Evolutionary conservation across 73 alveolate genomes (phyloP).

Genomic region (Breviolum minutum): DNA sequence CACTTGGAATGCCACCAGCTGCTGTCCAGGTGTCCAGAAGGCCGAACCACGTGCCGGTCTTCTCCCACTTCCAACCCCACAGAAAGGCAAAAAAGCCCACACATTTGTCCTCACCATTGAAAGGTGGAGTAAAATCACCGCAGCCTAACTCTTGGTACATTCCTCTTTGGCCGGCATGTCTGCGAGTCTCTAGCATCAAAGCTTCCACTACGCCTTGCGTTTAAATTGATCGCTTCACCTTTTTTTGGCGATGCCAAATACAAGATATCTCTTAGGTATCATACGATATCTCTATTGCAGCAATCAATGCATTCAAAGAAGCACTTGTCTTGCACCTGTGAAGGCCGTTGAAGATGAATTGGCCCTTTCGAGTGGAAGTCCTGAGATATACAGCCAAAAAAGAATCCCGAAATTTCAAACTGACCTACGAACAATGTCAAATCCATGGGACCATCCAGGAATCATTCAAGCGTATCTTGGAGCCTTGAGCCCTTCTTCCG

Average conservation of each 20-base stretch:
- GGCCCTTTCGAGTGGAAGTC: slow-evolving; percentile 67
- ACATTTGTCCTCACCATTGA: slow-evolving; percentile 18
- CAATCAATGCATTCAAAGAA: not conserved
- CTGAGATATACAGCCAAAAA: not conserved
- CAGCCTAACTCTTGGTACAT: not conserved
- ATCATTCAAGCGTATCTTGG: not conserved
- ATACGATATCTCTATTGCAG: not conserved
- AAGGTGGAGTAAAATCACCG: not conserved
- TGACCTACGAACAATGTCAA: not conserved
- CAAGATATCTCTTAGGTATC: not conserved
- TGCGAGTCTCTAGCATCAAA: not conserved
- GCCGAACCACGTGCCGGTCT: slow-evolving; percentile 91
- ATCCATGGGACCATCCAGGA: not conserved
- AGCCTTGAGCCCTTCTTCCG: not conserved
- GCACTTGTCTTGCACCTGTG: slow-evolving; percentile 42
- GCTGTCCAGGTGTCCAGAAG: slow-evolving; percentile 45
- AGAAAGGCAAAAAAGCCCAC: slow-evolving; percentile 60
- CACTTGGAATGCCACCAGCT: not conserved
- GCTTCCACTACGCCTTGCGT: too few species aligned
- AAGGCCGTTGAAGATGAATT: slow-evolving; percentile 19
- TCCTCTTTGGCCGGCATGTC: not conserved
- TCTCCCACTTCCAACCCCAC: slow-evolving; percentile 93
- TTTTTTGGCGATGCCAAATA: too few species aligned
- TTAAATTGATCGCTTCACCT: too few species aligned
- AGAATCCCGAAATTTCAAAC: not conserved